Evolutionary conservation across 1,139 yeast genomes (phyloP), one percentile per base, ranked within the genome.

Genomic region (Candida buenavistaensis): DNA sequence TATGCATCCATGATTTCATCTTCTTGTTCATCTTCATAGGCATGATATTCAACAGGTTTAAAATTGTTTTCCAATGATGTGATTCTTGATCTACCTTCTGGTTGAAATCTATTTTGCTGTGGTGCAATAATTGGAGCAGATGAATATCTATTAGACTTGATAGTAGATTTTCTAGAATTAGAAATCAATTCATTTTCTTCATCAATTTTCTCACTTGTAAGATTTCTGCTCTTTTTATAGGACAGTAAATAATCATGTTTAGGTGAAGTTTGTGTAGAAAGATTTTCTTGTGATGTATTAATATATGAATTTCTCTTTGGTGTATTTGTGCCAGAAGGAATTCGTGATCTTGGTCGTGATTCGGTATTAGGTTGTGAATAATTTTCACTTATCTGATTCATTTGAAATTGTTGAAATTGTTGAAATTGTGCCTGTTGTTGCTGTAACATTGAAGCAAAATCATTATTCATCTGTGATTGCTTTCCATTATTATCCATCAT

Each of bases 121-220:
- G 31, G 22, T 39, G 29, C 24, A 36, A 33, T 28, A 15, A 43
- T 40, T 4, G 75, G 74, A 6, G 62, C 64, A 13, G 72, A 65
- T 6, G 71, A 59, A 33, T 52, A 63, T 34, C 74, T 52, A 37
- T 52, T 65, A 5, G 70, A 59, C 44, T 58, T 64, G 23, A 64
- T 44, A 5, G 68, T 60, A 11, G 65, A 55, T 29, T 48, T 55
- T 41, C 73, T 53, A 9, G 70, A 56, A 30, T 56, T 57, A 21
- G 52, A 46, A 26, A 64, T 40, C 31, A 65, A 49, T 30, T 47
- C 54, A 37, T 51, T 55, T 15, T 48, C 50, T 14, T 43, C 43
- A 17, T 27, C 24, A 11, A 28, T 35, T 7, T 28, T 26, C 7
- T 39, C 39, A 19, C 19, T 29, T 9, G 26, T 20, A 8, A 32